Evolutionary conservation across 306 rosid species (phyloP).

Genomic region (Casuarina glauca): DNA sequence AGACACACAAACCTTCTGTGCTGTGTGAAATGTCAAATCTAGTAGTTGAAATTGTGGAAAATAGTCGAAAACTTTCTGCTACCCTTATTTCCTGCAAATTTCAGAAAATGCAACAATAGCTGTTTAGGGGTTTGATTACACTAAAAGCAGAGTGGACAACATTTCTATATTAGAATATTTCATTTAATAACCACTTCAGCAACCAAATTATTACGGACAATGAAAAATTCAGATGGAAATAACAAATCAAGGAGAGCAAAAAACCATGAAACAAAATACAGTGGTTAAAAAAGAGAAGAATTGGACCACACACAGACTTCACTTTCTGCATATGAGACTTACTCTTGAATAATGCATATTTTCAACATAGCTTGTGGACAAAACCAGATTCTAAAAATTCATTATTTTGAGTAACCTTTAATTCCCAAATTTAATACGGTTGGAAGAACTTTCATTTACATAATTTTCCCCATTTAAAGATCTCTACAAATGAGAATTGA

Average conservation of each 20-base stretch:
- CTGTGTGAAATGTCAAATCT: conserved; percentile 43
- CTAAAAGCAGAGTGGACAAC: background rate
- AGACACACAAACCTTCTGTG: conserved; percentile 53
- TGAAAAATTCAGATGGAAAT: background rate
- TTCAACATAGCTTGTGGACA: too few relatives aligned
- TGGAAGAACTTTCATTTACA: too few relatives aligned
- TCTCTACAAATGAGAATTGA: background rate
- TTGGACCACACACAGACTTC: background rate
- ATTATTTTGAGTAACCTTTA: too few relatives aligned
- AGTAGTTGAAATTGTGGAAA: conserved; percentile 72
- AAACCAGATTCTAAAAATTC: too few relatives aligned
- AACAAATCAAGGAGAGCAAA: background rate
- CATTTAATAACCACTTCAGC: background rate
- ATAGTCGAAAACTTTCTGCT: conserved; percentile 74
- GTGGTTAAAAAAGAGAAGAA: background rate
- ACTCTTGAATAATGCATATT: too few relatives aligned
- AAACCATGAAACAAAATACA: background rate
- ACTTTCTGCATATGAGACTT: background rate
- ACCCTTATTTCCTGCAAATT: conserved; percentile 71
- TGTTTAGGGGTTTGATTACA: background rate
- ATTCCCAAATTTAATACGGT: too few relatives aligned
- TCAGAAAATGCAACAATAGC: background rate
- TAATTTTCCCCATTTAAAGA: too few relatives aligned
- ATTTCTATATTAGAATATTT: background rate
- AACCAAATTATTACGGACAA: background rate